Conservation (phyloP, 1,284 basidiomycete genomes). For the Pseudozyma tsukubaensis region DNA sequence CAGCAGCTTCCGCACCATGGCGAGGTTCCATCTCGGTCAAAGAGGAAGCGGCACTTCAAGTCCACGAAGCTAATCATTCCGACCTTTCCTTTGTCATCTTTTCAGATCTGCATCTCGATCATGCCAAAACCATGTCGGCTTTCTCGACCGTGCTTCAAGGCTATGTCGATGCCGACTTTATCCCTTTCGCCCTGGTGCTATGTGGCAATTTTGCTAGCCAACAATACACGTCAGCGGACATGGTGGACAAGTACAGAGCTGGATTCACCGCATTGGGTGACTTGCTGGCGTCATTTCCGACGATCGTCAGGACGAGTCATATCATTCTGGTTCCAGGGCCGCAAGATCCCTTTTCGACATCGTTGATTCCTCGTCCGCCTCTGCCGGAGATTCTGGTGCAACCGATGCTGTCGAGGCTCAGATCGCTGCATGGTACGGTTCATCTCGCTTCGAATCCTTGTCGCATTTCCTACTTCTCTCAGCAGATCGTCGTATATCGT, state of each 20-base stretch:
- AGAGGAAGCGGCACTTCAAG: slow-evolving; percentile 80
- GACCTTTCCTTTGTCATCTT: slow-evolving; percentile 86
- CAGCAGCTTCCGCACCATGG: slow-evolving; percentile 13
- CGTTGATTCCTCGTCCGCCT: slow-evolving; percentile 78
- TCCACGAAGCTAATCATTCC: slow-evolving; percentile 65
- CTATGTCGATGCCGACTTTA: slow-evolving; percentile 84
- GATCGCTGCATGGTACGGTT: slow-evolving; percentile 30
- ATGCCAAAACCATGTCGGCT: slow-evolving; percentile 82
- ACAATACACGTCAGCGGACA: slow-evolving; percentile 79
- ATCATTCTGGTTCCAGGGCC: slow-evolving; percentile 96
- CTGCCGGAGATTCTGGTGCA: slow-evolving; percentile 76
- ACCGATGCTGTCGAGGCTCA: slow-evolving; percentile 42
- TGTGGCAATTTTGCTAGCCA: slow-evolving; percentile 93
- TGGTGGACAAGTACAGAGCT: slow-evolving; percentile 81
- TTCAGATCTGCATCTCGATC: slow-evolving; percentile 94
- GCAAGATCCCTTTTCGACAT: slow-evolving; percentile 77
- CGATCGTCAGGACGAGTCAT: slow-evolving; percentile 81
- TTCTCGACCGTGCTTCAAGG: slow-evolving; percentile 88
- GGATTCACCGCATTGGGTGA: slow-evolving; percentile 76
- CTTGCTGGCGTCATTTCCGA: slow-evolving; percentile 82
- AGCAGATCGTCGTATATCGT: slow-evolving; percentile 93
- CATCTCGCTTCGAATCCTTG: slow-evolving; percentile 89
- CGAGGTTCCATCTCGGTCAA: slow-evolving; percentile 83
- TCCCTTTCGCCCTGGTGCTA: slow-evolving; percentile 84
- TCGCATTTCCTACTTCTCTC: slow-evolving; percentile 92